Conservation (phyloP, 2,329 filamentous ascomycete genomes). For the Venturia effusa region DNA sequence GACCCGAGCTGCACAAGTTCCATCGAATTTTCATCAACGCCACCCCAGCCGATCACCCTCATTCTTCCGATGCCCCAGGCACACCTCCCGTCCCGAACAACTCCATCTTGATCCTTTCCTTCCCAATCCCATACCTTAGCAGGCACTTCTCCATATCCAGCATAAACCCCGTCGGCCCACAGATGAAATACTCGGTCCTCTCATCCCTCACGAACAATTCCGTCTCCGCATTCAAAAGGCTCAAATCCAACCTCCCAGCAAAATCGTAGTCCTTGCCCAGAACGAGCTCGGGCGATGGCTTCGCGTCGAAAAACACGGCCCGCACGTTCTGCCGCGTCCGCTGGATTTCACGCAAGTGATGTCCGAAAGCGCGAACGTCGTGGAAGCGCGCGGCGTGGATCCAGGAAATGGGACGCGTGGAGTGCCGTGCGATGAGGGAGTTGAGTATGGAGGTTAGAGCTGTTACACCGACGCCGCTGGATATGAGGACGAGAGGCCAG, state of each 20-base stretch:
- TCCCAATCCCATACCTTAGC: conserved; percentile 43
- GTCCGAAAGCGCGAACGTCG: conserved; percentile 44
- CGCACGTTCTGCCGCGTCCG: conserved; percentile 37
- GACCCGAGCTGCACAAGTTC: no score
- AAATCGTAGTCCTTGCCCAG: conserved; percentile 49
- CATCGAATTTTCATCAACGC: neutral
- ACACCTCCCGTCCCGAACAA: conserved; percentile 37
- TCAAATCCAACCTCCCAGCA: conserved; percentile 48
- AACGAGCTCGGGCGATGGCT: conserved; percentile 31
- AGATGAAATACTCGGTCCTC: conserved; percentile 57
- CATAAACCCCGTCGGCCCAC: conserved; percentile 65
- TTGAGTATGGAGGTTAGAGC: conserved; percentile 57
- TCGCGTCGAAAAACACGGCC: conserved; percentile 48
- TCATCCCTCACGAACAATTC: conserved; percentile 46
- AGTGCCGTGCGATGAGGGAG: conserved; percentile 29
- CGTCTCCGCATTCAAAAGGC: conserved; percentile 39
- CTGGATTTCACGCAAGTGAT: conserved; percentile 35
- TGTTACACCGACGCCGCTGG: conserved; percentile 58
- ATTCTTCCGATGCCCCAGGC: neutral
- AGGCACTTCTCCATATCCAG: conserved; percentile 43
- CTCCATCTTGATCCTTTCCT: conserved; percentile 54
- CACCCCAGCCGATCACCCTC: no score
- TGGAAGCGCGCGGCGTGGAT: conserved; percentile 48
- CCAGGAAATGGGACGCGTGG: conserved; percentile 45
- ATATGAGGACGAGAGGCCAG: conserved; percentile 53